Evolutionary conservation across 2,329 filamentous ascomycete genomes (phyloP).

Genomic region (Celoporthe dispersa): DNA sequence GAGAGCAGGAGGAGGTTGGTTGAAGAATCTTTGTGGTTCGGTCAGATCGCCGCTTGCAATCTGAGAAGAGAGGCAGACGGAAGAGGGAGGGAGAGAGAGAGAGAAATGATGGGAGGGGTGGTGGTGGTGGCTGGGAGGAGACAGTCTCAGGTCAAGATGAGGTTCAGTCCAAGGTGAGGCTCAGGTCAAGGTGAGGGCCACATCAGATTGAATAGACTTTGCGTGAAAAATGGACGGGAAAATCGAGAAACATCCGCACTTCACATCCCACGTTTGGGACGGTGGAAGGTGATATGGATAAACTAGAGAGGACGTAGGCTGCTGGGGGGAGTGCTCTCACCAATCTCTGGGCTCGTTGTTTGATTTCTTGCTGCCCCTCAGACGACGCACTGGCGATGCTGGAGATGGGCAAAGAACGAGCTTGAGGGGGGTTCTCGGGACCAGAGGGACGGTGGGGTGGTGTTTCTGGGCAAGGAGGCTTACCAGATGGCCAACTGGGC

Average conservation of each 20-base stretch:
- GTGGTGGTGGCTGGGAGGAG: neutral
- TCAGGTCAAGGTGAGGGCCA: neutral
- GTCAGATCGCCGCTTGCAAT: neutral
- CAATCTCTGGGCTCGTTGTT: neutral
- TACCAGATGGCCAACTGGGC: neutral
- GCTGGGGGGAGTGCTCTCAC: neutral
- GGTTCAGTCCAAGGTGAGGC: neutral
- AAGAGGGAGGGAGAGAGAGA: neutral
- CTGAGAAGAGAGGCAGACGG: neutral
- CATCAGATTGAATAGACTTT: neutral
- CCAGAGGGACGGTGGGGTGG: too few species aligned
- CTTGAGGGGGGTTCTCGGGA: too few species aligned
- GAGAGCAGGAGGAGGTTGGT: neutral
- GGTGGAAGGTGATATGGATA: neutral
- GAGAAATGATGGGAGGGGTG: neutral
- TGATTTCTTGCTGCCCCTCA: neutral
- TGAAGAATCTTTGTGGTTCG: too few species aligned
- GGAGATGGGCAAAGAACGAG: neutral
- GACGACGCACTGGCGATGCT: neutral
- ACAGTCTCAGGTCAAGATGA: neutral
- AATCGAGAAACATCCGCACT: neutral
- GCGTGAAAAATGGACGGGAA: neutral
- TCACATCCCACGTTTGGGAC: neutral
- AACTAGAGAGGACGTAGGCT: neutral
- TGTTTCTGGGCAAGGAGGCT: neutral